These are phyloP conservation scores for Aspergillus nomiae DNA, from an alignment of 2,329 filamentous ascomycete genomes.

Conservation along the genomic window DNA sequence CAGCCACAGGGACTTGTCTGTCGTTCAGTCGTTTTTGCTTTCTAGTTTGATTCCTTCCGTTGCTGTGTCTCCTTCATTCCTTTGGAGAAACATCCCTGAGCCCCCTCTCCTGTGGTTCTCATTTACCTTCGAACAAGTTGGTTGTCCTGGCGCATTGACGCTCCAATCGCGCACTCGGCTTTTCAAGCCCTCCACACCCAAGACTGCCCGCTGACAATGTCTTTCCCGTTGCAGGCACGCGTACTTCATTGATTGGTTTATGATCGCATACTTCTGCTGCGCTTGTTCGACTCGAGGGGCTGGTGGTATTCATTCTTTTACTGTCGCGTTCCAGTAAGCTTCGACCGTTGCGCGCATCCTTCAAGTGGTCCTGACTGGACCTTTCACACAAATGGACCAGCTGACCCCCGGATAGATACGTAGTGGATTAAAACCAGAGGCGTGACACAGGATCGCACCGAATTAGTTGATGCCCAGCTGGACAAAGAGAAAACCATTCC, in stretches of 20 bases:
- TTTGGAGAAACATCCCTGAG: conserved; percentile 12
- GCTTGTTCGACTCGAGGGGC: background rate
- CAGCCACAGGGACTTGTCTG: background rate
- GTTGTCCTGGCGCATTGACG: conserved; percentile 12
- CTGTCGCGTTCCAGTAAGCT: conserved; percentile 4
- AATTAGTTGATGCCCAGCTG: background rate
- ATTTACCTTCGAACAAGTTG: conserved; percentile 12
- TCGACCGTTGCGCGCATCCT: background rate
- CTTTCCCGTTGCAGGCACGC: conserved; percentile 1
- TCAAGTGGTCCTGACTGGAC: background rate
- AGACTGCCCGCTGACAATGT: conserved; percentile 16
- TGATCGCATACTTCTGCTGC: background rate
- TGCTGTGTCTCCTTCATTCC: conserved; percentile 21
- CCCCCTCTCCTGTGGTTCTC: conserved; percentile 1
- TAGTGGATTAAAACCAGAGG: background rate
- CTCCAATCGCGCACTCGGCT: conserved; percentile 14
- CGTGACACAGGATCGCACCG: background rate
- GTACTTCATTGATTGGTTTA: background rate
- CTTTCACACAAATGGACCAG: background rate
- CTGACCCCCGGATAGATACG: background rate
- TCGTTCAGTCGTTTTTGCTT: conserved; percentile 1
- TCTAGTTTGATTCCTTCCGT: conserved; percentile 1
- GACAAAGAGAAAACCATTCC: background rate
- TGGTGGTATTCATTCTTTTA: background rate
- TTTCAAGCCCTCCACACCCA: conserved; percentile 11